Evolutionary conservation across 2,329 filamentous ascomycete species (phyloP).

Genomic region (Xylariales sp.): DNA sequence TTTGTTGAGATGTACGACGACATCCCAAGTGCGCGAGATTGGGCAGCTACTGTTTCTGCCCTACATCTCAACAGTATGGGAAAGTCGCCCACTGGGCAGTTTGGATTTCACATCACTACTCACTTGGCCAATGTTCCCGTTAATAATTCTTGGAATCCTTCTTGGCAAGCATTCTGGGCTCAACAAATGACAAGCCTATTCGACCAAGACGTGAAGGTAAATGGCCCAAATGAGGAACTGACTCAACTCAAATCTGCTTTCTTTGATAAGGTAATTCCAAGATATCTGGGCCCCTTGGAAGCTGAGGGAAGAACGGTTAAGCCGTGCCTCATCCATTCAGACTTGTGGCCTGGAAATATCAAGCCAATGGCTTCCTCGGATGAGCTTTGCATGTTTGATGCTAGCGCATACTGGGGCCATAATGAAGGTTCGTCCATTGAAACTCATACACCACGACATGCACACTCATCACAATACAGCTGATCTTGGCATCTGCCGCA

Average conservation of each 20-base stretch:
- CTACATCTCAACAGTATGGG: conserved; percentile 21
- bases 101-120: neutral
- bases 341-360: conserved; percentile 23
- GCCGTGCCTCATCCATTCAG: conserved; percentile 21
- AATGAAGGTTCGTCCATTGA: conserved; percentile 17
- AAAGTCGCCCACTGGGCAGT: conserved; percentile 14
- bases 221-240: conserved; percentile 11
- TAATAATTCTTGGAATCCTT: conserved; percentile 17
- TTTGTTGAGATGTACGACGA: conserved; percentile 22
- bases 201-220: neutral
- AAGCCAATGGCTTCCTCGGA: conserved; percentile 11
- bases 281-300: conserved; percentile 18
- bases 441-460: neutral
- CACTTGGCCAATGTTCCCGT: conserved; percentile 8
- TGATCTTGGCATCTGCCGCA: conserved; percentile 22
- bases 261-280: conserved; percentile 11
- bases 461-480: conserved; percentile 6
- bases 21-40: conserved; percentile 14
- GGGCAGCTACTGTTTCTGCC: conserved; percentile 15
- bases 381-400: conserved; percentile 17
- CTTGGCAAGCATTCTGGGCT: conserved; percentile 21
- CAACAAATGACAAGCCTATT: conserved; percentile 9
- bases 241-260: conserved; percentile 12
- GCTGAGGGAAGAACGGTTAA: conserved; percentile 16
- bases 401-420: conserved; percentile 20